Evolutionary conservation across 2,329 filamentous ascomycete genomes (phyloP), one percentile per base, ranked within the genome.

Genomic region (Aspergillus novofumigatus): DNA sequence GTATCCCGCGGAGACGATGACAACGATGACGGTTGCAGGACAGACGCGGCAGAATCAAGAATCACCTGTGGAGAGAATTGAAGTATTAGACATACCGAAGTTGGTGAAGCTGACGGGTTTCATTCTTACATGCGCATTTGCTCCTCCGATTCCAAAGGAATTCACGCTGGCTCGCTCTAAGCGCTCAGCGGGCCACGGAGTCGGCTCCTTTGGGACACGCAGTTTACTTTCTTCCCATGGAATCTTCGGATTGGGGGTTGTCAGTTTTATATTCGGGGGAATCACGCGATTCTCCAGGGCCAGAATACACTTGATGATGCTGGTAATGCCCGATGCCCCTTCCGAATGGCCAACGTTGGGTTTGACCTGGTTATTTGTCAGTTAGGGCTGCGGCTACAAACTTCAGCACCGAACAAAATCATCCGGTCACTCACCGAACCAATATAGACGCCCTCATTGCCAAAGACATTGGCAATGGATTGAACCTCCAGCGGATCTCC

Each of bases 81-180:
- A 28, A 28, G 26, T 28, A 7, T 28, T 5, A 28, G 26, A 28
- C 26, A 28, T 28, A 28, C 26, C 26, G 6, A 28, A 5, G 26
- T 28, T 28, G 6, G 26, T 7, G 26, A 28, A 28, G 26, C 52
- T 45, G 17, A 32, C 3, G 4, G 2, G n/a, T 44, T 3, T 28
- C 10, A n/a, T 38, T 5, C 56, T 32, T 42, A 57, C 57, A 55
- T 61, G 59, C 3, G 55, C 58, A 45, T 62, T 62, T 23, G 57
- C 49, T 7, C 59, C 59, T 14, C 57, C 45, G 60, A 66, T 65
- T 3, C 70, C 69, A 54, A 71, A 70, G 1, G 55, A 62, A 53
- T 70, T 72, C 9, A 72, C 55, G 8, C 64, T 65, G 8, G 63
- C 59, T 29, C 68, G 55, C 23, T 62, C 59, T 7, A 51, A 49